These are phyloP conservation scores for Lolium multiflorum DNA, from an alignment of 176 grass and related monocot species.

Conservation along the genomic window DNA sequence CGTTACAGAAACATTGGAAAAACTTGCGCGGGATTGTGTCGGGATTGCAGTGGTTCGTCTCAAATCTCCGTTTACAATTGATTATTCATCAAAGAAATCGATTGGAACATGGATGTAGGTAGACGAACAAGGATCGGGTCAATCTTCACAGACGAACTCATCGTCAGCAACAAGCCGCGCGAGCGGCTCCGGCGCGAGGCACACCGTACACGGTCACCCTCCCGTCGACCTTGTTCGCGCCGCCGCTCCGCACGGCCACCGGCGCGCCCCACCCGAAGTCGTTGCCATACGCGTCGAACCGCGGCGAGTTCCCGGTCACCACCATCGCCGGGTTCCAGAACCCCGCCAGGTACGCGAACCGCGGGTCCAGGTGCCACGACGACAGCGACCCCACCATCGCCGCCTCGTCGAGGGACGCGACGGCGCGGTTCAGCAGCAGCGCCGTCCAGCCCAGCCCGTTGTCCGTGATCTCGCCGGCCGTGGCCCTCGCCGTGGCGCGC, in stretches of 20 bases:
- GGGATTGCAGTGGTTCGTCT: no score
- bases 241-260: slow-evolving; percentile 7
- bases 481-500: slow-evolving; percentile 5
- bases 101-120: neutral
- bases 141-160: neutral
- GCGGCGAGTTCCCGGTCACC: slow-evolving; percentile 22
- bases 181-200: slow-evolving; percentile 29
- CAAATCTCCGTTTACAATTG: no score
- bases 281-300: slow-evolving; percentile 15
- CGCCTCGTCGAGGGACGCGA: slow-evolving; percentile 1
- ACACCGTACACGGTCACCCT: slow-evolving; percentile 36
- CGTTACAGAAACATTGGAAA: no score
- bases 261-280: neutral
- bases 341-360: neutral
- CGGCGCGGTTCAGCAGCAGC: slow-evolving; percentile 8
- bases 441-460: slow-evolving; percentile 4
- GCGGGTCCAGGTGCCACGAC: neutral
- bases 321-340: slow-evolving; percentile 18
- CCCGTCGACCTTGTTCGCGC: slow-evolving; percentile 40
- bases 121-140: neutral
- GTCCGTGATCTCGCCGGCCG: neutral
- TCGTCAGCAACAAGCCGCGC: slow-evolving; percentile 29
- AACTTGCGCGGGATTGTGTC: no score
- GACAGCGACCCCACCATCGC: neutral
- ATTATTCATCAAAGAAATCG: no score